Base-by-base conservation (phyloP, 805 yeast genomes). In the Ogataea haglerorum region DNA sequence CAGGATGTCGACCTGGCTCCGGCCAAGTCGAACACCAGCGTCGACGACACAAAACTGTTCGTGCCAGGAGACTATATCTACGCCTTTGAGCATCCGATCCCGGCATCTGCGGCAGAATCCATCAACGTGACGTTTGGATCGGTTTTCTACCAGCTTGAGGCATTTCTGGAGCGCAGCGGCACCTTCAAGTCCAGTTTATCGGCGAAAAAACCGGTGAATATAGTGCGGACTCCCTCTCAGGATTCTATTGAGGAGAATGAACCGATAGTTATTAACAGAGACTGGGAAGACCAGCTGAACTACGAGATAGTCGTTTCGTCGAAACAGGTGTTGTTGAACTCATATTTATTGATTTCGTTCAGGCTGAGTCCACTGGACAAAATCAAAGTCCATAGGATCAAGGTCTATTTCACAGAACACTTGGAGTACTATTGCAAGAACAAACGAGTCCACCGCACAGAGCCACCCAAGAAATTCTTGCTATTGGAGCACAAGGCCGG, bases 241-340 rank as follows among this genome's bases (percentile, higher is more conserved):
- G 76, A 76, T 27, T 85, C 88, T 29, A 73, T 83, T 17, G 98
- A 93, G 58, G 91, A 85, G 56, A 81, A 84, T 47, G 99, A 93
- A 58, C 98, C 99, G 0, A 91, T 93, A 39, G 85, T 88, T 4
- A 88, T 93, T 26, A 73, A 83, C 19, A 73, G 95, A 45, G 91
- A 86, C 49, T 93, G 99, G 99, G 98, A 91, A 60, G 89, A 86
- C 58, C 87, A 85, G 58, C 63, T 93, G 23, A 81, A 82, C 51
- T 93, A 93, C 58, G 97, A 93, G 56, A 88, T 93, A 31, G 80
- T 89, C 14, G 82, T 93, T 39, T 95, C 95, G 2, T 86, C 96
- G 19, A 93, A 91, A 60, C 82, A 89, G 19, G 79, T 93, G 39
- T 81, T 95, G 7, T 70, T 93, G 36, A 89, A 95, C 58, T 80